Conservation (phyloP, 495 filamentous ascomycete species). For the Thermochaetoides thermophila region DNA sequence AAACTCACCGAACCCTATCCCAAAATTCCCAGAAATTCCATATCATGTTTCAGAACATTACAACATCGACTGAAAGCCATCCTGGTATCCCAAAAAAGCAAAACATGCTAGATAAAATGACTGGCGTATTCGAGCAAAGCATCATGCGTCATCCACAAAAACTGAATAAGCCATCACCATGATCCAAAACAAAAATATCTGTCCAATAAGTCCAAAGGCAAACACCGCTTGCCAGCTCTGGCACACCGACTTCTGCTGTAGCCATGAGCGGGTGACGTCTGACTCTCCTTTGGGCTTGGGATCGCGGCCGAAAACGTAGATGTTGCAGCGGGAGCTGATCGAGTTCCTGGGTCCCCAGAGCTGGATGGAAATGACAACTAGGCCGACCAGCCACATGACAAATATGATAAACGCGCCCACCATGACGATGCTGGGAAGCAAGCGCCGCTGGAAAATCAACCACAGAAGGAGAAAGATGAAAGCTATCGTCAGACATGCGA, state of each 20-base stretch:
- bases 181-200: conserved; percentile 84
- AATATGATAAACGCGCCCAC: conserved; percentile 88
- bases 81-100: conserved; percentile 1
- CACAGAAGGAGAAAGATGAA: conserved; percentile 58
- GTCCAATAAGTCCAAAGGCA: conserved; percentile 61
- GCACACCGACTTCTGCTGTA: conserved; percentile 82
- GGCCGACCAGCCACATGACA: conserved; percentile 76
- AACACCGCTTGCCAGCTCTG: conserved; percentile 51
- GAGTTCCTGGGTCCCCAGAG: conserved; percentile 67
- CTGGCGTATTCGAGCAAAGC: no score
- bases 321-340: conserved; percentile 66
- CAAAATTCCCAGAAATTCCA: background rate
- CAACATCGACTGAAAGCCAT: background rate
- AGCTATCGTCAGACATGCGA: conserved; percentile 50
- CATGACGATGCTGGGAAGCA: conserved; percentile 82
- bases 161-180: conserved; percentile 88
- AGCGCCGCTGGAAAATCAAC: conserved; percentile 60
- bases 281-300: conserved; percentile 43
- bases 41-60: background rate
- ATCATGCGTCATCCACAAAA: conserved; percentile 31
- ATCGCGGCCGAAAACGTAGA: conserved; percentile 43
- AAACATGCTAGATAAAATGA: no score
- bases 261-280: conserved; percentile 62
- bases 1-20: no score
- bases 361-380: conserved; percentile 82